phyloP scores from a whole-genome alignment of 306 rosid genomes.

The Parietaria judaica region DNA sequence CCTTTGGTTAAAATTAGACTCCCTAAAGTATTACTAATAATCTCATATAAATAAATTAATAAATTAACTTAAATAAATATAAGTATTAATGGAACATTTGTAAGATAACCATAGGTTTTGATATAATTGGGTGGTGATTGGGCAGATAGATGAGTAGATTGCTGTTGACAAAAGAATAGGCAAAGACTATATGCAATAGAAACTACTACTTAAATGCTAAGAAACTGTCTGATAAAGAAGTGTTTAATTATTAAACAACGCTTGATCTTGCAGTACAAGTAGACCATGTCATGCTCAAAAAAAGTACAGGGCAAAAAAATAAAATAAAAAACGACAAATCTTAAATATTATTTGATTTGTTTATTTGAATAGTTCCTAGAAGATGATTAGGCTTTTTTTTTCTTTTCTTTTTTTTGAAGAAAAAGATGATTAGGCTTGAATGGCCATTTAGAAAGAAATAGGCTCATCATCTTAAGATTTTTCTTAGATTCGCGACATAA shows the following conservation, averaged over 20 bases:
- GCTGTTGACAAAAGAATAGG: slow-evolving; percentile 29
- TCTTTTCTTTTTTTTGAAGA: too few species aligned
- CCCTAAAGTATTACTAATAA: slow-evolving; percentile 25
- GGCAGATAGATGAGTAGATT: slow-evolving; percentile 12
- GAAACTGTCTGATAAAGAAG: slow-evolving; percentile 19
- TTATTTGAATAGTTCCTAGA: too few species aligned
- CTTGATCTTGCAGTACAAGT: slow-evolving; percentile 4
- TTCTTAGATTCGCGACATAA: too few species aligned
- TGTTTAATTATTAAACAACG: neutral
- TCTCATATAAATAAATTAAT: slow-evolving; percentile 18
- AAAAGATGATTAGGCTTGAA: too few species aligned
- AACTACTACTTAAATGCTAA: slow-evolving; percentile 9
- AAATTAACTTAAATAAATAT: neutral
- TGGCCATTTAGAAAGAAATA: too few species aligned
- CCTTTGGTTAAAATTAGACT: slow-evolving; percentile 35
- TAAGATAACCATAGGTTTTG: slow-evolving; percentile 36
- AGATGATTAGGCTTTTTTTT: too few species aligned
- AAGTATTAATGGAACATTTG: neutral
- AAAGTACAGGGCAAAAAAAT: neutral
- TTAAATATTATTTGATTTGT: too few species aligned
- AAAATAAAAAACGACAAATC: neutral
- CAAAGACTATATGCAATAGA: slow-evolving; percentile 18
- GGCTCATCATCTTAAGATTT: too few species aligned
- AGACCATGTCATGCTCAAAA: neutral
- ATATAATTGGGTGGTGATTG: slow-evolving; percentile 19